Base-by-base conservation (phyloP, 352 stramenopile species). In the Phytophthora constricta region DNA sequence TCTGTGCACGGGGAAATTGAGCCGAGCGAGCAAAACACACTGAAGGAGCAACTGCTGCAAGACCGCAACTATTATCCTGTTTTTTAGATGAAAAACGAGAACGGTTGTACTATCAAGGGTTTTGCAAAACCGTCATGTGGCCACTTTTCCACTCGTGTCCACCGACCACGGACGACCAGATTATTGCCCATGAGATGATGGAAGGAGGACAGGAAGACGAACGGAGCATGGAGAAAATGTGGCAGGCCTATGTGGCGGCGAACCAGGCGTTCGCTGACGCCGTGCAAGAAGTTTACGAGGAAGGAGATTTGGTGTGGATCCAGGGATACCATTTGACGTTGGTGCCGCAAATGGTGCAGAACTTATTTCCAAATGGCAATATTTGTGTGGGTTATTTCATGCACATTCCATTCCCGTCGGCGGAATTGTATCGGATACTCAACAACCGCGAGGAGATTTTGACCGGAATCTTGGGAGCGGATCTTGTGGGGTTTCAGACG, bases 71-170 rank as follows among this genome's bases (percentile, higher is more conserved):
- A 95, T 64, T 95, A 87, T 50, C 91, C 91, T 3, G 88, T 97
- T n/a, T 96, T 97, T 69, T 97, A 8, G 86, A 95, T 56, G 75
- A 89, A 16, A 93, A 95, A 61, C 74, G 89, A 23, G 88, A 96
- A 61, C 77, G 83, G 26, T 70, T 96, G 50, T 97, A 96, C 60
- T 97, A 97, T 74, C 76, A 97, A 37, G 91, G 90, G 16, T 97
- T 95, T 58, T 97, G 89, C 79, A 96, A 97, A 70, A 93, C 90
- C 0, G 84, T 97, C 42, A 79, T 97, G 65, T 97, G 91, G 91
- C 91, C 91, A 33, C 65, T 97, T 3, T 97, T 97, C 64, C 91
- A 97, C 72, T 97, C 86, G 43, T 89, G 77, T 54, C 84, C 86
- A 31, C 86, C 86, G 3, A 93, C 86, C 8, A 91, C 84, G 0